Base-by-base conservation (phyloP, 768 basidiomycete genomes). In the Lactarius psammicola region DNA sequence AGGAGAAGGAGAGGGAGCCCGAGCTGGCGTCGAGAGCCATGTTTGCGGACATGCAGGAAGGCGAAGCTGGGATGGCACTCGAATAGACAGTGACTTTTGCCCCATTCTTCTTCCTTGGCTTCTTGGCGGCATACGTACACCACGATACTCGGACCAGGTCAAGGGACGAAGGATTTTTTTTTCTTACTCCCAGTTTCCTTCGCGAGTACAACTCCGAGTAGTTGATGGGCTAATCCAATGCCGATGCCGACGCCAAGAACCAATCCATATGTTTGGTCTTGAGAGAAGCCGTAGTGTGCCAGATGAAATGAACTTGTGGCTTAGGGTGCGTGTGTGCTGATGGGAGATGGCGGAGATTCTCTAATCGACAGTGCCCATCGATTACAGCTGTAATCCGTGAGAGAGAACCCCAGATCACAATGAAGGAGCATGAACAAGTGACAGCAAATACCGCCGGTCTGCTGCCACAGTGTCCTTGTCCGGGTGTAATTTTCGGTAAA, bases 31-130 rank as follows among this genome's bases (percentile, higher is more conserved):
- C 56, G 42, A 56, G 65, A 4, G 40, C 59, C 15, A 31, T 62
- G 34, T 66, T 68, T 13, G 65, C 65, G 28, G 59, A 62, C 15
- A 26, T 36, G 56, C 65, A 60, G 53, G 67, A 66, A 13, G 33
- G 42, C 17, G 67, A 67, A 30, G n/a, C 57, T 1, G 61, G 57
- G 10, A 67, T 67, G 61, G 31, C 57, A n/a, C 40, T 67, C 7
- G 65, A 40, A 34, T 58, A 33, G 20, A 20, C 17, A 2, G 17
- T 15, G 20, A 33, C 53, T 4, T 13, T 49, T 51, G 10, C 23
- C 11, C 13, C 49, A 26, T 26, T 51, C n/a, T 49, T 10, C 11
- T 18, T n/a, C n/a, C n/a, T 49, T 23, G n/a, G 46, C 11, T 23
- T 49, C 46, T 49, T 13, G 46, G 10, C 42, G n/a, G 20, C 42